Evolutionary conservation across 1,284 basidiomycete species (phyloP), one percentile per base, ranked within the genome.

Genomic region (Pseudozyma pruni): DNA sequence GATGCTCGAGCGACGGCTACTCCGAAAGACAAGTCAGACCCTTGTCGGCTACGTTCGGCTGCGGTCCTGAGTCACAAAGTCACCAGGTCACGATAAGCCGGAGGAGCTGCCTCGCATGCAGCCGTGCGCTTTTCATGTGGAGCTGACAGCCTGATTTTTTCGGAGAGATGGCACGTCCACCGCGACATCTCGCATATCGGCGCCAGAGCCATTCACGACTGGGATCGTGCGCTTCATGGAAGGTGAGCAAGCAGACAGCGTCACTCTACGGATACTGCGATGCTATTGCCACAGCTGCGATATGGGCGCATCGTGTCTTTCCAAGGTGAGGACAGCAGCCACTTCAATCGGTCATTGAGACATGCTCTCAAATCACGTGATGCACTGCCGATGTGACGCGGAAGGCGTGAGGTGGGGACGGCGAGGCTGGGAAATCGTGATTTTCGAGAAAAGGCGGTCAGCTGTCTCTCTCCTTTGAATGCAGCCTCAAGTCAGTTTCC

Each of bases 341-440:
- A 6, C 11, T 38, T 7, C 37, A 11, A 17, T 14, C 27, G 27
- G 27, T 11, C 27, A 29, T 11, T 6, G 11, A 29, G 11, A 11
- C 27, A n/a, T 38, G 19, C 22, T 25, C 43, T 16, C 1, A 37
- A 50, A 46, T 66, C 62, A 66, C 62, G 62, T 66, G 62, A 66
- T 47, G 37, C 19, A 2, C 1, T 10, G 8, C 4, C 6, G 2
- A 29, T n/a, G 4, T 32, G 62, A 59, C 62, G 62, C 56, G 62
- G 47, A 43, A 32, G 55, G 35, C 46, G 61, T 64, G 62, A 42
- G 51, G 62, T 66, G 55, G 62, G 51, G 46, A 22, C 17, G 55
- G 62, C 43, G 46, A 22, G 14, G 7, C 8, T 11, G 16, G 13
- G 22, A 16, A n/a, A 41, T 42, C n/a, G 6, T 23, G 17, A 7